phyloP scores from a whole-genome alignment of 306 rosid genomes.

The apple (Malus domestica) region ASM211411v1 NC_041792.1:27558407-27558906 shows the following conservation, averaged over 20 bases:
- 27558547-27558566: conserved; percentile 86
- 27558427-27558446: conserved; percentile 84
- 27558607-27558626: conserved; percentile 82
- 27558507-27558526: conserved; percentile 57
- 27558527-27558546: conserved; percentile 78
- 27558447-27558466: conserved; percentile 79
- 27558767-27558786: conserved; percentile 79
- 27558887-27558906: conserved; percentile 83
- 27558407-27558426: conserved; percentile 91
- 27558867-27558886: conserved; percentile 89
- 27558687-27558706: conserved; percentile 85
- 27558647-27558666: conserved; percentile 86
- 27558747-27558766: conserved; percentile 85
- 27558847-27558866: conserved; percentile 77
- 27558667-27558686: conserved; percentile 94
- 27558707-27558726: conserved; percentile 73
- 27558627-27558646: conserved; percentile 94
- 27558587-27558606: conserved; percentile 83
- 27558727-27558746: conserved; percentile 74
- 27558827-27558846: conserved; percentile 92
- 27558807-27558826: conserved; percentile 94
- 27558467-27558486: conserved; percentile 82
- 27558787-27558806: conserved; percentile 86
- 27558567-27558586: conserved; percentile 84
- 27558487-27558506: conserved; percentile 29